Base-by-base conservation (phyloP, 306 rosid species). In the Parietaria judaica region DNA sequence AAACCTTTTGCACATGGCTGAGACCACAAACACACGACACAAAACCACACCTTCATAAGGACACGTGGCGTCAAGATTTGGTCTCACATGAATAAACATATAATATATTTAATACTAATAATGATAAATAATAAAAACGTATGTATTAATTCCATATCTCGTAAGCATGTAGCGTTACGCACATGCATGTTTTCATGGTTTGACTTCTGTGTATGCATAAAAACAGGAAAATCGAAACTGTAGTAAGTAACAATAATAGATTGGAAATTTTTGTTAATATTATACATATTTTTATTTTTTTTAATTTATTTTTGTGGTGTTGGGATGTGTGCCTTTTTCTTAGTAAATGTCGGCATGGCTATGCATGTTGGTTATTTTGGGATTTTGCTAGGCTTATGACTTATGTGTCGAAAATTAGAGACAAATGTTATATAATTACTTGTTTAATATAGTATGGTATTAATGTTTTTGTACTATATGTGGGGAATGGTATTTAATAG, bases 241-340 rank as follows among this genome's bases (percentile, higher is more conserved):
- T 7, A 58, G n/a, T 11, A 23, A 23, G 31, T 23, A 23, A 23
- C 2, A 23, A 23, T 23, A 14, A 58, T 37, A 37, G 45, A 1
- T 41, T 5, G 45, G 45, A 41, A 5, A 41, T 7, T 49, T 49
- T 13, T 46, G 1, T 13, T 7, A 46, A 49, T n/a, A 49, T 10
- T 49, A 10, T 4, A 49, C 53, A 10, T 7, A 9, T 49, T 49
- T 2, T 10, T 49, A 0, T 49, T 0, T 49, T 49, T 10, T 10
- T 49, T 7, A 46, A 8, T 46, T 46, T n/a, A n/a, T 39, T 41
- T 41, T 5, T 5, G 45, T 12, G 5, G 35, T 6, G 14, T 70
- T 65, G 69, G 60, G 7, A 17, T 36, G 66, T 36, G 69, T 75
- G 69, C 75, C 69, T 51, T 49, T 10, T 16, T 23, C 43, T 45